A percentile compares a stretch with the other conserved stretches of the same genome.
These are phyloP conservation scores for Apiospora marii DNA, from an alignment of 2,329 filamentous ascomycete genomes.

Conservation along the genomic window DNA sequence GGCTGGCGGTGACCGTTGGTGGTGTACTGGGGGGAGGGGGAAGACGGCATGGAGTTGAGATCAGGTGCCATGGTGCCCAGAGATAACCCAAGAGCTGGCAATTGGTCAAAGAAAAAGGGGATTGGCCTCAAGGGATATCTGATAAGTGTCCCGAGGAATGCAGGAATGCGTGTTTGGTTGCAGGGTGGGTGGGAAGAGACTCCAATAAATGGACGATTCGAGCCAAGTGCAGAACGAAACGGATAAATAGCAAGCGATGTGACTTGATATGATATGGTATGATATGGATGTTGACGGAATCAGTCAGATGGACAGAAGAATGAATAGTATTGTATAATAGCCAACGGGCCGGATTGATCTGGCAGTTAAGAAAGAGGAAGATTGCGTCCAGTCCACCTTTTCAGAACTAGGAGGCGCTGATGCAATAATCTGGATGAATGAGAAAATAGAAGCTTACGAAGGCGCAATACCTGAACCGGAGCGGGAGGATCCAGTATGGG, in stretches of 20 bases:
- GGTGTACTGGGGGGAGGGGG: constrained; percentile 43
- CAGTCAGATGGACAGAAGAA: neutral
- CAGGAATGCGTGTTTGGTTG: constrained; percentile 9
- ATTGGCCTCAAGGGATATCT: neutral
- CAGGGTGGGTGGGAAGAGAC: neutral
- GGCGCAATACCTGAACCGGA: constrained; percentile 18
- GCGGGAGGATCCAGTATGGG: constrained; percentile 3
- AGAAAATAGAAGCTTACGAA: constrained; percentile 25
- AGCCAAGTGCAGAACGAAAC: constrained; percentile 10
- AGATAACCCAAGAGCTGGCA: constrained; percentile 1
- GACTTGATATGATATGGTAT: neutral
- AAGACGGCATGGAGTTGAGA: constrained; percentile 73
- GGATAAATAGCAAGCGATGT: neutral
- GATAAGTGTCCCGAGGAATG: neutral
- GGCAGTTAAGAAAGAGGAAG: constrained; percentile 10
- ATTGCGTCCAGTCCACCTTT: constrained; percentile 23
- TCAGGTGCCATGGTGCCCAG: constrained; percentile 69
- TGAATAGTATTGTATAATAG: neutral
- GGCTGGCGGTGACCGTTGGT: constrained; percentile 35
- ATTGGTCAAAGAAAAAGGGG: neutral
- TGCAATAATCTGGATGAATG: constrained; percentile 17
- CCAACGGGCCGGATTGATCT: neutral
- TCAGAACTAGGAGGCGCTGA: constrained; percentile 21
- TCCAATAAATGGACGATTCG: constrained; percentile 1
- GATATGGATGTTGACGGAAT: neutral